Conservation (phyloP, 2,329 filamentous ascomycete species). For the Colletotrichum chlorophyti region DNA sequence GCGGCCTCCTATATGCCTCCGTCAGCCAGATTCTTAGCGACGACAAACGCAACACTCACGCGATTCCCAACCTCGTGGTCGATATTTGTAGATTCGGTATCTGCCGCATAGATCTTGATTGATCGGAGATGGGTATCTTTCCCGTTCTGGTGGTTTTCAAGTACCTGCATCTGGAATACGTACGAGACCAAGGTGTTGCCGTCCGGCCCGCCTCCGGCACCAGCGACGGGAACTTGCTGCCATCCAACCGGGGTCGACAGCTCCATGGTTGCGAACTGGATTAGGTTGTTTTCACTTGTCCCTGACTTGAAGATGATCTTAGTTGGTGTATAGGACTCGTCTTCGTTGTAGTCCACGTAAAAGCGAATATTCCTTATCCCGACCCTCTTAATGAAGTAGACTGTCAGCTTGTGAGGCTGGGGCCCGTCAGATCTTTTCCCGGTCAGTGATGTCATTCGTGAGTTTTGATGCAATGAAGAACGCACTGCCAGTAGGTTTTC, state of each 20-base stretch:
- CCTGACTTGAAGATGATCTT: conserved; percentile 89
- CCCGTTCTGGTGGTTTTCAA: conserved; percentile 98
- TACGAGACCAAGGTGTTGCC: conserved; percentile 84
- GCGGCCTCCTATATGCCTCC: conserved; percentile 10
- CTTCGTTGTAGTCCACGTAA: conserved; percentile 88
- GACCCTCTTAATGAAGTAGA: conserved; percentile 85
- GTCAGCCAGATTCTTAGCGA: conserved; percentile 4
- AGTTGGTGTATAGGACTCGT: conserved; percentile 96
- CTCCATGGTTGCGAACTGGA: conserved; percentile 83
- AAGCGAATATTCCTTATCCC: conserved; percentile 81
- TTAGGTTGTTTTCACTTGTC: conserved; percentile 88
- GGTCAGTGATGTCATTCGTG: neutral
- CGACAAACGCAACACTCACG: conserved; percentile 2
- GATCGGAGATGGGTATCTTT: conserved; percentile 98
- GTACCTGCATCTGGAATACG: conserved; percentile 86
- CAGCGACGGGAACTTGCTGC: conserved; percentile 78
- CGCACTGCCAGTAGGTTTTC: conserved; percentile 79
- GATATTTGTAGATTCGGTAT: conserved; percentile 52
- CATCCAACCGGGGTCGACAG: conserved; percentile 84
- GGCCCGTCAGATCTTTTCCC: conserved; percentile 76
- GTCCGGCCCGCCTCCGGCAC: conserved; percentile 64
- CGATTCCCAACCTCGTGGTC: conserved; percentile 38
- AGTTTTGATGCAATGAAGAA: conserved; percentile 25
- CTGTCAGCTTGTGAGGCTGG: conserved; percentile 81
- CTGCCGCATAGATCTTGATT: conserved; percentile 80